phyloP scores from a whole-genome alignment of 169 alveolate species.

The Cryptosporidium parvum region DNA sequence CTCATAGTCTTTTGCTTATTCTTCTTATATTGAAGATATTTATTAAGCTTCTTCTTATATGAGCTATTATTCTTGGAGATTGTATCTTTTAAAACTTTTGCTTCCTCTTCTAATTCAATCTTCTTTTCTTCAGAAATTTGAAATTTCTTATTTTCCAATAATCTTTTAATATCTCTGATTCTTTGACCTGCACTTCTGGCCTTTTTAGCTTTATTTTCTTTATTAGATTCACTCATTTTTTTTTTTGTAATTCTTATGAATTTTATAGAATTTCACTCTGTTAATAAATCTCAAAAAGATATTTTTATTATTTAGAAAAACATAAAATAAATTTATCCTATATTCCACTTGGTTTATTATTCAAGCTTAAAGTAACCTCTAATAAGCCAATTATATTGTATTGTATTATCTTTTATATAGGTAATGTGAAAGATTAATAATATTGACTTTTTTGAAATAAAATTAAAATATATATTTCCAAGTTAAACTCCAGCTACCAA shows the following conservation, averaged over 20 bases:
- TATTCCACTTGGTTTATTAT: no score
- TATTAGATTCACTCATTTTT: background rate
- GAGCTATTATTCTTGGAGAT: slow-evolving; percentile 3
- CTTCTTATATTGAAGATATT: slow-evolving; percentile 42
- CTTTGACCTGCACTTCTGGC: slow-evolving; percentile 1
- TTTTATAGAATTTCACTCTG: background rate
- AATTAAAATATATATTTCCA: background rate
- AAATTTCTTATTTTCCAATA: slow-evolving; percentile 24
- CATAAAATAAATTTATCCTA: no score
- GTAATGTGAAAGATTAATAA: no score
- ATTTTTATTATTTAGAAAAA: no score
- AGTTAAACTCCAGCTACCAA: background rate
- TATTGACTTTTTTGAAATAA: no score
- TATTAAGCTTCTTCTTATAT: slow-evolving; percentile 17
- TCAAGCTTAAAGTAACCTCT: no score
- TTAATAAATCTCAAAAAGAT: background rate
- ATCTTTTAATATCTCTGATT: slow-evolving; percentile 48
- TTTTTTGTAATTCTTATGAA: background rate
- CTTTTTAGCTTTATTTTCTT: background rate
- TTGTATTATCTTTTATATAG: background rate
- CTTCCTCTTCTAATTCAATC: slow-evolving; percentile 13
- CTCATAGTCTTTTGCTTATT: slow-evolving; percentile 67
- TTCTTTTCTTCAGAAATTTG: slow-evolving; percentile 21
- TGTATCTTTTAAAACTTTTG: background rate
- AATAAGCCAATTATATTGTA: background rate